These are phyloP conservation scores for Croton setiger DNA, from an alignment of 441 rosid genomes.

Conservation along the genomic window DNA sequence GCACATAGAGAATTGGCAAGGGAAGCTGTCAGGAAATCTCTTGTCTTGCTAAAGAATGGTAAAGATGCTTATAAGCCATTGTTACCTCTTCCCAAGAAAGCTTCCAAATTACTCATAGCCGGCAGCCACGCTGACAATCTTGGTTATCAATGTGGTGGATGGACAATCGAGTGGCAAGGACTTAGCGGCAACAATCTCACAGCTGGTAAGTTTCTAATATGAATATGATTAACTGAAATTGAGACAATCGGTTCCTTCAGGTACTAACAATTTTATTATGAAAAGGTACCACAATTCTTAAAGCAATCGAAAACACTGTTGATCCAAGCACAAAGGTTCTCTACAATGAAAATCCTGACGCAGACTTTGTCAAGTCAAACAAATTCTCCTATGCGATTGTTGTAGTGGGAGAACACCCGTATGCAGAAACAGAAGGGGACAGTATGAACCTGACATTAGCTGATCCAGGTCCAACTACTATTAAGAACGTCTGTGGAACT, in stretches of 20 bases:
- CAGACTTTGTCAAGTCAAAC: conserved; percentile 34
- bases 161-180: conserved; percentile 72
- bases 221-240: too few relatives aligned
- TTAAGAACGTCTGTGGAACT: conserved; percentile 46
- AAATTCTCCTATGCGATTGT: conserved; percentile 51
- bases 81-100: conserved; percentile 56
- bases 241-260: too few relatives aligned
- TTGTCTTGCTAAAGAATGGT: conserved; percentile 63
- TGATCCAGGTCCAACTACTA: conserved; percentile 44
- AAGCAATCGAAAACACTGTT: conserved; percentile 44
- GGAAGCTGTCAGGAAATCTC: conserved; percentile 69
- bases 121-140: conserved; percentile 69
- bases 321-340: conserved; percentile 43
- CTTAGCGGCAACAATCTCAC: conserved; percentile 56
- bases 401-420: conserved; percentile 60
- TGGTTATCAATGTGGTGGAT: conserved; percentile 73
- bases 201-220: conserved; percentile 34
- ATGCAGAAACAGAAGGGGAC: conserved; percentile 57
- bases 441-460: conserved; percentile 49
- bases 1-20: conserved; percentile 67
- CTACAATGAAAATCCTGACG: conserved; percentile 37
- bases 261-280: too few relatives aligned
- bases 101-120: conserved; percentile 53
- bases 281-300: conserved; percentile 60
- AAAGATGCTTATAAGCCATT: conserved; percentile 35